A percentile compares a stretch with the other conserved stretches of the same genome.
phyloP scores from a whole-genome alignment of 2,329 filamentous ascomycete genomes.

The Aspergillus versicolor region DNA sequence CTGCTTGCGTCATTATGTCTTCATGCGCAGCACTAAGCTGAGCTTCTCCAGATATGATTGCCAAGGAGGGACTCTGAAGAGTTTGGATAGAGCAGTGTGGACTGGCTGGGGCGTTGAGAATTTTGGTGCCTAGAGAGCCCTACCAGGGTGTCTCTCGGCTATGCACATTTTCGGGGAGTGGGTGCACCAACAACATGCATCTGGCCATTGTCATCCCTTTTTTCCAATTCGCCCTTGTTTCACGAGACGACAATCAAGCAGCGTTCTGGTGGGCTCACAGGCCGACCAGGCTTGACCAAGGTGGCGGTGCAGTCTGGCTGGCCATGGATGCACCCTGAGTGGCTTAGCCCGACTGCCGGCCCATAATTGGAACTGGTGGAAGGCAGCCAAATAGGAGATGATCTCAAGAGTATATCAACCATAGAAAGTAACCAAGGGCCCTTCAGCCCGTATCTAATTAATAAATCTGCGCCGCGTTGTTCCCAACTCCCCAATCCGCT shows the following conservation, averaged over 20 bases:
- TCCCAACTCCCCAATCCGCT: neutral
- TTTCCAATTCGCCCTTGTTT: conserved; percentile 2
- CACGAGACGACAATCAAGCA: neutral
- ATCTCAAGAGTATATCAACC: neutral
- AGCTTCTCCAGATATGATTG: conserved; percentile 58
- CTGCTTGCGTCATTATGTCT: conserved; percentile 3
- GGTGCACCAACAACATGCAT: conserved; percentile 8
- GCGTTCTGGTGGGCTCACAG: neutral
- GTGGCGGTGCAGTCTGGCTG: conserved; percentile 18
- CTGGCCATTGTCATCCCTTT: neutral
- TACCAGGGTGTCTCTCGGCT: conserved; percentile 2
- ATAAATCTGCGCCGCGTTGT: neutral
- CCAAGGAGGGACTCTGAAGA: conserved; percentile 59
- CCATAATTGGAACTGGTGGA: conserved; percentile 3
- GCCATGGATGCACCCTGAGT: conserved; percentile 6
- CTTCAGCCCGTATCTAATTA: neutral
- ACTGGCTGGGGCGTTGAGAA: conserved; percentile 8
- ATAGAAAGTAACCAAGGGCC: neutral
- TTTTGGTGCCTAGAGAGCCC: conserved; percentile 19
- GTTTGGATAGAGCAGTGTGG: neutral
- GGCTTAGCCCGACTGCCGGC: conserved; percentile 14
- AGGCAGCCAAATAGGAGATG: conserved; percentile 7
- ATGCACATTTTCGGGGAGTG: conserved; percentile 5
- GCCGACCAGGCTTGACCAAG: neutral
- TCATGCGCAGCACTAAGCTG: conserved; percentile 5